A percentile compares a stretch with the other conserved stretches of the same genome.
Evolutionary conservation across 345 rosid species (phyloP).

Genomic region (Rhodamnia rubescens): DNA sequence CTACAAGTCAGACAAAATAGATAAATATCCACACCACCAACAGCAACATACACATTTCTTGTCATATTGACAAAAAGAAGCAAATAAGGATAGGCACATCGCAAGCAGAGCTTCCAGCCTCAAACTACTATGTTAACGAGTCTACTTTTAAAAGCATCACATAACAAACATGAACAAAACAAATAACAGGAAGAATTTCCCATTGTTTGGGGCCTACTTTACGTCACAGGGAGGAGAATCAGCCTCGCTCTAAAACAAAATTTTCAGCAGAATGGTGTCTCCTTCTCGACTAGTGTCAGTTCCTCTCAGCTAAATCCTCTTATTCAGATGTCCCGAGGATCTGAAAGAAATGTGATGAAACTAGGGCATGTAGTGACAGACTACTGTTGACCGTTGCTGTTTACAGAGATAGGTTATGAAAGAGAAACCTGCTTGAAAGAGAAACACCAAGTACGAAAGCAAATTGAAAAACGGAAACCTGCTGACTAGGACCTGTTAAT

Average conservation of each 20-base stretch:
- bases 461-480: background rate
- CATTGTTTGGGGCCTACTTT: background rate
- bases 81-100: background rate
- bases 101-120: background rate
- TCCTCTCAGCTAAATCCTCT: background rate
- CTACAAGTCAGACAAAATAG: slow-evolving; percentile 23
- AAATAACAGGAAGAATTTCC: background rate
- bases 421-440: background rate
- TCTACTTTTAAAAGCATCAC: background rate
- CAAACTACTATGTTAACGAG: background rate
- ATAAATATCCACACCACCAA: background rate
- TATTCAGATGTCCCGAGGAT: background rate
- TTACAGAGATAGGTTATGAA: background rate
- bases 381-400: background rate
- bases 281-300: background rate
- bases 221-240: background rate
- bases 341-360: background rate
- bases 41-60: background rate
- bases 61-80: background rate
- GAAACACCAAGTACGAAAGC: background rate
- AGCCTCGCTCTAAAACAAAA: background rate
- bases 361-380: background rate
- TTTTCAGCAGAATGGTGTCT: background rate
- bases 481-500: background rate
- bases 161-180: background rate